Evolutionary conservation across 2,329 filamentous ascomycete species (phyloP), one percentile per base, ranked within the genome.

Genomic region (Arthroderma sp.): DNA sequence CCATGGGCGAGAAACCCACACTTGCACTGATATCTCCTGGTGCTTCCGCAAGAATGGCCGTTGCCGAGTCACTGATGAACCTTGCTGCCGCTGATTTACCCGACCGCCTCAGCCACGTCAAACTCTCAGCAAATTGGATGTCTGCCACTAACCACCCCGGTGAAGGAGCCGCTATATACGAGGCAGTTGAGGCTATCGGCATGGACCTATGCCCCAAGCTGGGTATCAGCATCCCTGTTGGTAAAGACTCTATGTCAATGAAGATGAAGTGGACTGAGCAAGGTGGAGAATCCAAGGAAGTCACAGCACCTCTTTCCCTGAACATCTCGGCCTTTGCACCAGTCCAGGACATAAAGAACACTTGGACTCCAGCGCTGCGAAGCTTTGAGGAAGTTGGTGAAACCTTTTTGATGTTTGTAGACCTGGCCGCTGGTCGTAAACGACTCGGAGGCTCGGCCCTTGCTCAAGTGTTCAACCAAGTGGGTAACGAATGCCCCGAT

Each of bases 171-270:
- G 86, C 82, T 10, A 73, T 96, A 30, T 96, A 94, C 57, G 86
- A 95, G 63, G 91, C 88, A 29, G 91, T 95, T 2, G 77, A 94
- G 60, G 87, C 89, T 6, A 87, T 95, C 47, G 88, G 88, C 40
- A 82, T 94, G 77, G 83, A 94, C 40, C 72, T 98, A 6, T 98
- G 91, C 64, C 87, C 87, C 1, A 74, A 83, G 55, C 73, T 96
- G n/a, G 86, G 85, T 31, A 79, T 98, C 49, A 86, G 83, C 46
- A 96, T 98, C 48, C 91, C 91, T 3, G 91, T 96, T 6, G 91
- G 91, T 45, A 96, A 98, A 67, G 91, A 98, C 63, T 96, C 89
- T 0, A 94, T 93, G 65, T 95, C 88, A 2, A 96, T 98, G 91
- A 95, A 95, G 72, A 89, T 93, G 57, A 86, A 86, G 45, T 96